Evolutionary conservation across 2,329 filamentous ascomycete species (phyloP).

Genomic region (Fusarium sp.): DNA sequence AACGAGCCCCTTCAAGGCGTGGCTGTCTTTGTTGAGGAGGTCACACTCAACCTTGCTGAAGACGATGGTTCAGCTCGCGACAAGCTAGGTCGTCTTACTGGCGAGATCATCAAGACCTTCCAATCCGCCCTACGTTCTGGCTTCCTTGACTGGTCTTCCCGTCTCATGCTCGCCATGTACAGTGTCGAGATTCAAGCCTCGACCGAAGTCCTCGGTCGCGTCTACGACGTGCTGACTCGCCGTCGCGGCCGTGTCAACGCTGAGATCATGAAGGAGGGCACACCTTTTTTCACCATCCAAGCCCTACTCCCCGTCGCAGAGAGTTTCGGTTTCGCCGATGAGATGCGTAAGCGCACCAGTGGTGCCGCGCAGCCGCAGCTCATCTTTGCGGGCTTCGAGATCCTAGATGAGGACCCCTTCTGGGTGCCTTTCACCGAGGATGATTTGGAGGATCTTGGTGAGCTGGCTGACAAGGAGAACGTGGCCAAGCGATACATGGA

Average conservation of each 20-base stretch:
- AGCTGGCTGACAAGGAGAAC: slow-evolving; percentile 93
- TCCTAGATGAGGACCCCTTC: slow-evolving; percentile 95
- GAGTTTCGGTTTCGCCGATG: slow-evolving; percentile 95
- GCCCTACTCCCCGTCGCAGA: slow-evolving; percentile 91
- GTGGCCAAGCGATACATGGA: slow-evolving; percentile 98
- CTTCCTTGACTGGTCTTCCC: slow-evolving; percentile 95
- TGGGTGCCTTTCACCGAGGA: slow-evolving; percentile 98
- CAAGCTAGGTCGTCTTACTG: slow-evolving; percentile 83
- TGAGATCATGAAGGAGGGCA: slow-evolving; percentile 93
- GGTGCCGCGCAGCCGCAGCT: slow-evolving; percentile 93
- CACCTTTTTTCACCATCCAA: slow-evolving; percentile 94
- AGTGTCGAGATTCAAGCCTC: slow-evolving; percentile 97
- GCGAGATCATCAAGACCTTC: slow-evolving; percentile 91
- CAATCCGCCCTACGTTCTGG: slow-evolving; percentile 85
- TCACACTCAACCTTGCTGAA: slow-evolving; percentile 69
- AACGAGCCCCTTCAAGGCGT: slow-evolving; percentile 93
- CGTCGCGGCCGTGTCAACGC: slow-evolving; percentile 89
- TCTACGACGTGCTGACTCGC: slow-evolving; percentile 97
- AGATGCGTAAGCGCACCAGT: slow-evolving; percentile 94
- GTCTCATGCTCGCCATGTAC: slow-evolving; percentile 98
- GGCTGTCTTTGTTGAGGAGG: slow-evolving; percentile 88
- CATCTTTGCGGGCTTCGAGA: slow-evolving; percentile 91
- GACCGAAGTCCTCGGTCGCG: slow-evolving; percentile 92
- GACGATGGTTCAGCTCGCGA: slow-evolving; percentile 71
- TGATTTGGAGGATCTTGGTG: slow-evolving; percentile 94